A percentile compares a stretch with the other conserved stretches of the same genome.
Conservation (phyloP, 2,329 filamentous ascomycete species). For the Saccharata proteae region DNA sequence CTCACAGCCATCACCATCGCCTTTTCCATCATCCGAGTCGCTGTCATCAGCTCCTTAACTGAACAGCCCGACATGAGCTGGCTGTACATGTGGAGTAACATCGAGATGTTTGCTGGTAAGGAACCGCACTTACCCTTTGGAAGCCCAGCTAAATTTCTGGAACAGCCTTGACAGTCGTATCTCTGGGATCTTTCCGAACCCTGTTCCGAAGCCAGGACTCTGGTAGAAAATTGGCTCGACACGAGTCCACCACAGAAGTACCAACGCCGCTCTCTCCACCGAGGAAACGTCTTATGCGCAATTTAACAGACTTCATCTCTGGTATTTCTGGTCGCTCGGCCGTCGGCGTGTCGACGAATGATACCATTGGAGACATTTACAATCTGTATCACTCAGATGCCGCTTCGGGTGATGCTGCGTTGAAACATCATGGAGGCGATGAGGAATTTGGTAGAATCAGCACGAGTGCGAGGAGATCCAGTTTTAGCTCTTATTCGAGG, state of each 20-base stretch:
- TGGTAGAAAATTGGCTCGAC: too few species aligned
- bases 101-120: slow-evolving; percentile 9
- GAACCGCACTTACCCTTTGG: too few species aligned
- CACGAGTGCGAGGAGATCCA: too few species aligned
- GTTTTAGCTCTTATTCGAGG: too few species aligned
- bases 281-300: not conserved
- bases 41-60: not conserved
- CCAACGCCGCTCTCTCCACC: too few species aligned
- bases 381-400: not conserved
- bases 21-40: slow-evolving; percentile 8
- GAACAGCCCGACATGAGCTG: slow-evolving; percentile 8
- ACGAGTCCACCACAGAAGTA: too few species aligned
- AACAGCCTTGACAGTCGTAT: not conserved
- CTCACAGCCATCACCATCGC: slow-evolving; percentile 5
- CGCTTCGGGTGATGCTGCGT: too few species aligned
- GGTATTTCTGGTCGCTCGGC: too few species aligned
- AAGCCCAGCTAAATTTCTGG: not conserved
- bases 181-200: slow-evolving; percentile 1
- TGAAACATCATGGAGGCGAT: too few species aligned
- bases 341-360: too few species aligned
- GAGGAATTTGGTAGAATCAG: too few species aligned
- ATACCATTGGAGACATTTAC: not conserved
- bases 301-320: too few species aligned
- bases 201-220: not conserved
- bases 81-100: slow-evolving; percentile 10